Base-by-base conservation (phyloP, 176 grass and related monocot species). In the Luzula sylvatica region DNA sequence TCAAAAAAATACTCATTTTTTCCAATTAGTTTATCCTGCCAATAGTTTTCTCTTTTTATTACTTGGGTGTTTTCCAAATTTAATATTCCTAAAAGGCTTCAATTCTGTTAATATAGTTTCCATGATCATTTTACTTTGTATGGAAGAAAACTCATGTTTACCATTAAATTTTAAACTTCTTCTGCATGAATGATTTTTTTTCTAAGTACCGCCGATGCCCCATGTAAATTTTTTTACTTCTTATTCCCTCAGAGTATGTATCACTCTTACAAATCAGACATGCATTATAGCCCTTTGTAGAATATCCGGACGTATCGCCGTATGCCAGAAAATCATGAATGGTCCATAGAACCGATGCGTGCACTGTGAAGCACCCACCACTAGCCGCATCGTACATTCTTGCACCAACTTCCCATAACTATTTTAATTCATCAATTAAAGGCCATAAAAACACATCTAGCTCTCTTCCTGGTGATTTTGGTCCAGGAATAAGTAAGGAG, bases 271-370 rank as follows among this genome's bases (percentile, higher is more conserved):
- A 73, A 55, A 17, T 17, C 4, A 23, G 16, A 26, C 52, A 74
- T 35, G 42, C 61, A 53, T 50, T 32, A 4, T 46, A 38, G 0
- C 70, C 35, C 46, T 65, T 74, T 9, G 59, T 56, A 11, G 32
- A 64, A 11, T 25, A 17, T 8, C 70, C 58, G 15, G 25, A 74
- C 3, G 53, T 9, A 2, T n/a, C 28, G 0, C 20, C 38, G 26
- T 54, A 55, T 15, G 58, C 23, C 26, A 15, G 47, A n/a, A 32
- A 47, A 6, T 66, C 38, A 66, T 64, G 23, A 11, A 65, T 65
- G 3, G 35, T 21, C 58, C 38, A 65, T 8, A 73, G 2, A 55
- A 73, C 5, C 0, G 38, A n/a, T 0, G 30, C 58, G 22, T 25
- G 49, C 3, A 56, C 5, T 6, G n/a, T 14, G 46, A 65, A 73